Percentiles rank a stretch among this genome's conserved stretches.
phyloP scores from a whole-genome alignment of 805 yeast species.

The Teunomyces pallodes region DNA sequence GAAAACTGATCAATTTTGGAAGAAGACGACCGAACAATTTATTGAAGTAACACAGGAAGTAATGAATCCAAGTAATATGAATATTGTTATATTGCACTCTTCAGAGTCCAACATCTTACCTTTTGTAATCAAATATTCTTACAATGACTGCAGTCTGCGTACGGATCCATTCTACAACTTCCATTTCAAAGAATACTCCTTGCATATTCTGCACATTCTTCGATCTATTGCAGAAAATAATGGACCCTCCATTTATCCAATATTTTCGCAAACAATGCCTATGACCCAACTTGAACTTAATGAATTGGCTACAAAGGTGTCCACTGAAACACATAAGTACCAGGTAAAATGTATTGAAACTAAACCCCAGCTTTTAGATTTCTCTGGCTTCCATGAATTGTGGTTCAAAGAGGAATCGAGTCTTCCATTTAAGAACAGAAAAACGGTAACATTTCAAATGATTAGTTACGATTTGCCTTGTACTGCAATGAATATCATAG shows the following conservation, averaged over 20 bases:
- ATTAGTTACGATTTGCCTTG: slow-evolving; percentile 26
- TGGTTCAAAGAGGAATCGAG: slow-evolving; percentile 49
- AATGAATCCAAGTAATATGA: slow-evolving; percentile 29
- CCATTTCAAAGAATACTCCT: slow-evolving; percentile 24
- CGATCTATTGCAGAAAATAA: slow-evolving; percentile 2
- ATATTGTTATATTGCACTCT: slow-evolving; percentile 34
- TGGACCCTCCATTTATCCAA: slow-evolving; percentile 19
- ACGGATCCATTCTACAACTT: slow-evolving; percentile 47
- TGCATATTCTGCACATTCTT: slow-evolving; percentile 4
- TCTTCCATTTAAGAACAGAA: slow-evolving; percentile 24
- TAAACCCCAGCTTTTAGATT: slow-evolving; percentile 36
- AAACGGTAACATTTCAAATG: slow-evolving; percentile 47
- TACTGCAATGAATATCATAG: slow-evolving; percentile 39
- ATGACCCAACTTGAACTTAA: slow-evolving; percentile 23
- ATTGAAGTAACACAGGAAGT: slow-evolving; percentile 24
- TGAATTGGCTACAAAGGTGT: slow-evolving; percentile 14
- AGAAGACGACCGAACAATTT: slow-evolving; percentile 34
- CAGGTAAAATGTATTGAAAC: slow-evolving; percentile 21
- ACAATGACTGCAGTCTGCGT: not conserved
- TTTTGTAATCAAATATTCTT: not conserved
- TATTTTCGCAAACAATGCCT: slow-evolving; percentile 33
- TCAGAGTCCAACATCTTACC: not conserved
- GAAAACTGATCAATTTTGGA: slow-evolving; percentile 43
- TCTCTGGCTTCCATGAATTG: slow-evolving; percentile 39
- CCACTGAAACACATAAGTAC: slow-evolving; percentile 3